Conservation (phyloP, 2,329 filamentous ascomycete genomes). For the Leptographium galeiforme region DNA sequence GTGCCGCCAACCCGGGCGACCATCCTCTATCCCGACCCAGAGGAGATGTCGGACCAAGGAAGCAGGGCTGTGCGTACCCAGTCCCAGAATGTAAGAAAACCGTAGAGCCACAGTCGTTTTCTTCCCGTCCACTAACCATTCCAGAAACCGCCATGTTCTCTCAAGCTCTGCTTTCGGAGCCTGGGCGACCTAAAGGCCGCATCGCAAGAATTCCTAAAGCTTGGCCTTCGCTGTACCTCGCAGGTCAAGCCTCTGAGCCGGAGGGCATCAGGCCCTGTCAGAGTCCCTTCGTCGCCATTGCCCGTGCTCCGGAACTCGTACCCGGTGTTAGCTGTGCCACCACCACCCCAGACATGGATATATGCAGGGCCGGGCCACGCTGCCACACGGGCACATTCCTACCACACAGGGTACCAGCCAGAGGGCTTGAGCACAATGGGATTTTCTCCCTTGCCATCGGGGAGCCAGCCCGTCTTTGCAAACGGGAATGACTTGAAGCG, state of each 20-base stretch:
- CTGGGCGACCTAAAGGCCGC: slow-evolving; percentile 10
- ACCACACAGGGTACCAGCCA: not conserved
- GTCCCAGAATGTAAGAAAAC: not conserved
- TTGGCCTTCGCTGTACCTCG: slow-evolving; percentile 9
- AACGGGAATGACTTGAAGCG: not conserved
- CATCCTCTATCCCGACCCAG: slow-evolving; percentile 4
- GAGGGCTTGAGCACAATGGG: not conserved
- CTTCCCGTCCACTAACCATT: not conserved
- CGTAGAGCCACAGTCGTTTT: not conserved
- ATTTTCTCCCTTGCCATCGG: not conserved
- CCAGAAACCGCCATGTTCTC: slow-evolving; percentile 4
- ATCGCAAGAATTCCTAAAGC: slow-evolving; percentile 7
- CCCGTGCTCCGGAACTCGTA: not conserved
- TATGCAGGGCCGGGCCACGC: not conserved
- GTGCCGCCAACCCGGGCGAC: slow-evolving; percentile 9
- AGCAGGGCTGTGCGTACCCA: not conserved
- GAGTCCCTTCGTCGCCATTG: not conserved
- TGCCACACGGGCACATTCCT: not conserved
- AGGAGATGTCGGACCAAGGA: not conserved
- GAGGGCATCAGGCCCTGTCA: not conserved
- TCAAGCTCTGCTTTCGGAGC: slow-evolving; percentile 12
- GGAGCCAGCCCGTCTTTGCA: not conserved
- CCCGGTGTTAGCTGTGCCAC: not conserved
- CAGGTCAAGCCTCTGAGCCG: slow-evolving; percentile 5
- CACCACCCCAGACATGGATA: not conserved